phyloP scores from a whole-genome alignment of 345 rosid species.

The Mercurialis annua region DNA sequence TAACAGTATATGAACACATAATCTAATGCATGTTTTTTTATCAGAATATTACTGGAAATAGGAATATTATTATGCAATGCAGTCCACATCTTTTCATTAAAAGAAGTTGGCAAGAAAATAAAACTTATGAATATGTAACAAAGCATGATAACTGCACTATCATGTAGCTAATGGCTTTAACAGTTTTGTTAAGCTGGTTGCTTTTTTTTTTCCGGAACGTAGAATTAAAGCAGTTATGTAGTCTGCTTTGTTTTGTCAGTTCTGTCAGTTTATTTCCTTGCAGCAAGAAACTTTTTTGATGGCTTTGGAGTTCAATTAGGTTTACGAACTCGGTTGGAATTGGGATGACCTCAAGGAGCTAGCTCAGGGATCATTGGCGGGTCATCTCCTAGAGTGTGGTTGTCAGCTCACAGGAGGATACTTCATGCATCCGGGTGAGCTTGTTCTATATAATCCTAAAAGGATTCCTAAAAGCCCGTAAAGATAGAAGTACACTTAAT shows the following conservation, averaged over 20 bases:
- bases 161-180: background rate
- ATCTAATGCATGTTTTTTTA: background rate
- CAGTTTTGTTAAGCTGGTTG: background rate
- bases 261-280: background rate
- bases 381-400: constrained; percentile 94
- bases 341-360: constrained; percentile 76
- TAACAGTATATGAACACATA: background rate
- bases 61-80: background rate
- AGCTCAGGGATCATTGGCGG: constrained; percentile 86
- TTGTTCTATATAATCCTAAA: constrained; percentile 10
- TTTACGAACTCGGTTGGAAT: constrained; percentile 92
- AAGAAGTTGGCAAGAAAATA: background rate
- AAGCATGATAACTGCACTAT: background rate
- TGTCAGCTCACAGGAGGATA: constrained; percentile 98
- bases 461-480: background rate
- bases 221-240: background rate
- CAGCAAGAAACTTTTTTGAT: constrained; percentile 3
- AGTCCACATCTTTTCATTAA: background rate
- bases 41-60: background rate
- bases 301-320: constrained; percentile 35
- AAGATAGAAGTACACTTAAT: background rate
- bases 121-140: background rate
- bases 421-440: constrained; percentile 94
- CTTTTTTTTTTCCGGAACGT: background rate
- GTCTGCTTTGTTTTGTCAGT: constrained; percentile 1